Base-by-base conservation (phyloP, 2,329 filamentous ascomycete species). In the Elsinoe ampelina region DNA sequence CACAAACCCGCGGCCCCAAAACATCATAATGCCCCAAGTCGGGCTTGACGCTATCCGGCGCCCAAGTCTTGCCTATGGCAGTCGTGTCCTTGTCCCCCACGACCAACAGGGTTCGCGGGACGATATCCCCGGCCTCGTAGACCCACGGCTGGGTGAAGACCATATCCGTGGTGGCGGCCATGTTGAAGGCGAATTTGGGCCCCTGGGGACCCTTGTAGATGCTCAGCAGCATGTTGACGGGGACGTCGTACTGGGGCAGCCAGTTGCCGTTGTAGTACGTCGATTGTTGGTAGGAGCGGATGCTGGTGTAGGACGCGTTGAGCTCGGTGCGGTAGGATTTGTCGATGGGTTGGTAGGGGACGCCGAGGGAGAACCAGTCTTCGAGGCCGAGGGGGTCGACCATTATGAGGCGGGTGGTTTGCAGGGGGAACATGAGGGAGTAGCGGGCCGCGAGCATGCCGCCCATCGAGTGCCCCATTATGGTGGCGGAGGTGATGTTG, bases 191-290 rank as follows among this genome's bases (percentile, higher is more conserved):
- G 58, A 75, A 80, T 34, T 67, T 66, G 20, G 68, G 63, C 32
- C 72, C 73, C 60, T 72, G 59, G 26, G 70, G 68, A 5, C 77
- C 74, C 55, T 71, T 61, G 67, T 81, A 81, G 52, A 81, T 71
- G 57, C 75, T 74, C 58, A 73, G 70, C 13, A 79, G 71, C 79
- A 81, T 81, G 42, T 73, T 71, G 51, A 80, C 78, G 78, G 78
- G 81, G 11, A 72, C 67, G 60, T 80, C 77, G 66, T 80, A 82
- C 8, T 69, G 68, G 1, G 69, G 63, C 39, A 71, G 65, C 79
- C 79, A 81, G 17, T 71, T 68, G 39, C 26, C 26, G 26, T 32
- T n/a, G n/a, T 48, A 48, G n/a, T 48, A 48, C 10, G 43, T 48
- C 19, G 43, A 8, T 35, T 48, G 43, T 13, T 48, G 43, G 34